Evolutionary conservation across 1,284 basidiomycete species (phyloP).

Genomic region (Sporisorium scitamineum): DNA sequence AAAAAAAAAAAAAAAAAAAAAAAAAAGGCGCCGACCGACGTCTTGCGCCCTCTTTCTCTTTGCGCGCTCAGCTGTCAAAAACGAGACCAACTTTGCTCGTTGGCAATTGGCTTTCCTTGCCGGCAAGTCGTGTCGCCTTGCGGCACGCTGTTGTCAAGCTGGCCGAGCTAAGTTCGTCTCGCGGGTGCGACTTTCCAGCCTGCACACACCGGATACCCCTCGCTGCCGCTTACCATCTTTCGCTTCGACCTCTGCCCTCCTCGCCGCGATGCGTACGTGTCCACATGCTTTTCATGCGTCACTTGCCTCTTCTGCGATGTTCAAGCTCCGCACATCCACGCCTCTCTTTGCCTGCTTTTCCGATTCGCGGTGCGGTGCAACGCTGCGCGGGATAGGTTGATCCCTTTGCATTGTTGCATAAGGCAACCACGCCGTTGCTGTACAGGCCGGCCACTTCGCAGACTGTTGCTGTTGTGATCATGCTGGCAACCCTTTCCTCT

Average conservation of each 20-base stretch:
- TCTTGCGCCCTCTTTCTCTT: neutral
- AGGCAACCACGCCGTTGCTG: neutral
- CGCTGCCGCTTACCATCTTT: neutral
- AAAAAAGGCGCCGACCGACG: neutral
- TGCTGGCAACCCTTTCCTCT: no score
- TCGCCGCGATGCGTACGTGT: no score
- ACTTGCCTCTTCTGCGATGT: neutral
- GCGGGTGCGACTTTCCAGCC: neutral
- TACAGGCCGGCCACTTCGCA: neutral
- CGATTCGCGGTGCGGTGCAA: neutral
- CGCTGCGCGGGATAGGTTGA: neutral
- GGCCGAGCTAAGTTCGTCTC: neutral
- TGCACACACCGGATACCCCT: no score
- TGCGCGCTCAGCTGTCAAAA: conserved; percentile 1
- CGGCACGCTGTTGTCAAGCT: neutral
- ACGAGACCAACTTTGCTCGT: no score
- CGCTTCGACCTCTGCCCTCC: neutral
- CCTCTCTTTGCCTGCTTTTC: neutral
- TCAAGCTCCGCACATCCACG: no score
- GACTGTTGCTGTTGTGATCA: no score
- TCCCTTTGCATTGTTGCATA: neutral
- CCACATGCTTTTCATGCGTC: conserved; percentile 1
- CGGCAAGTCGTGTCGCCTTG: no score
- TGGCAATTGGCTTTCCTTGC: no score
- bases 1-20: no score